These are phyloP conservation scores for Phytomonas serpens DNA, from an alignment of 208 protist species.

Conservation along the genomic window DNA sequence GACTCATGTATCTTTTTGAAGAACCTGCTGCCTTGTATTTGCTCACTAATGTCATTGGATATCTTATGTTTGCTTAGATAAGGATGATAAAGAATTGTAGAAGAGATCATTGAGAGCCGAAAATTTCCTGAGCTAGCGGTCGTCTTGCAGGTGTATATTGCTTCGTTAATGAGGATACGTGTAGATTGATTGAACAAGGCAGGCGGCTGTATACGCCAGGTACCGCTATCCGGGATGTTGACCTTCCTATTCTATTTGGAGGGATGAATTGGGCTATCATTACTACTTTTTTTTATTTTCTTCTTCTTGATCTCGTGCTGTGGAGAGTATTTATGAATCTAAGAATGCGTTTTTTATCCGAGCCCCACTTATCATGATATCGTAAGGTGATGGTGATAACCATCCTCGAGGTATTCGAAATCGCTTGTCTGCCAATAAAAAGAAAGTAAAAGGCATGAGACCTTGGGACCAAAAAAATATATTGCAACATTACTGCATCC, in stretches of 20 bases:
- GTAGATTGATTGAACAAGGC: neutral
- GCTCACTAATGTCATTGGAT: neutral
- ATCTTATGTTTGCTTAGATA: neutral
- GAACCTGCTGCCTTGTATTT: neutral
- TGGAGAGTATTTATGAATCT: neutral
- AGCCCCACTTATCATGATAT: neutral
- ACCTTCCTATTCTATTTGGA: neutral
- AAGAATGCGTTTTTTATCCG: neutral
- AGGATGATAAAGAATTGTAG: neutral
- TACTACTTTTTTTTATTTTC: neutral
- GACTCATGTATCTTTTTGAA: conserved; percentile 6
- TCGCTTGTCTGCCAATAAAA: neutral
- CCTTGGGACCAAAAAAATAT: neutral
- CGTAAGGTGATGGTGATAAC: neutral
- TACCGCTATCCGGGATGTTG: neutral
- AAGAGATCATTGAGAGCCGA: neutral
- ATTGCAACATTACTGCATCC: neutral
- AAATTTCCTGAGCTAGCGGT: neutral
- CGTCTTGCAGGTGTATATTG: neutral
- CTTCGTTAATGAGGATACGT: neutral
- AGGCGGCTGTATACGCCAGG: neutral
- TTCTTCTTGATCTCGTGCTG: neutral
- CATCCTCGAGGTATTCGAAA: neutral
- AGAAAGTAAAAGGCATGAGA: neutral
- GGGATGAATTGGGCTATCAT: neutral